Percentiles rank a stretch among this genome's conserved stretches.
These are phyloP conservation scores for Tetrahymena thermophila DNA, from an alignment of 73 alveolate genomes.

Conservation along the genomic window DNA sequence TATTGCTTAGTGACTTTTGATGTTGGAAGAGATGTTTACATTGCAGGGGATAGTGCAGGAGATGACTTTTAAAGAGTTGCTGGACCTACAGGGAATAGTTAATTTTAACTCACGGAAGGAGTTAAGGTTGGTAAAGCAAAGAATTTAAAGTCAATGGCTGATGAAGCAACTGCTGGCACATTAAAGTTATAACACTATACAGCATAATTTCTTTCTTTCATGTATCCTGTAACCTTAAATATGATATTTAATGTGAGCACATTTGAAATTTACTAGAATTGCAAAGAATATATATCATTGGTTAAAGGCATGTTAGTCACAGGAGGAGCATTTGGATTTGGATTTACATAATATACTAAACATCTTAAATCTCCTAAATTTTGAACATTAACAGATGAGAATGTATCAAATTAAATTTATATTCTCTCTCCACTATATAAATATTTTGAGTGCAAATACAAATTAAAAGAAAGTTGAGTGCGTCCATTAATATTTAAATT, in stretches of 20 bases:
- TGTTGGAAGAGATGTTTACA: background rate
- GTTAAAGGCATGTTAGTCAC: background rate
- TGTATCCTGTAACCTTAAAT: background rate
- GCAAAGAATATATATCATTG: background rate
- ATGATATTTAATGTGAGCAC: background rate
- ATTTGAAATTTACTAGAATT: background rate
- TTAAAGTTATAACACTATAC: background rate
- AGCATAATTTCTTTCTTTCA: background rate
- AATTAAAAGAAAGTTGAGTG: background rate
- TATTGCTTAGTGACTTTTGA: background rate
- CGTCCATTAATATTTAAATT: background rate
- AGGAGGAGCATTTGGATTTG: background rate
- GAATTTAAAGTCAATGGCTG: background rate
- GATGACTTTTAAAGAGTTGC: background rate
- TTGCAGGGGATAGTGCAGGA: background rate
- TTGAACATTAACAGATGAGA: background rate
- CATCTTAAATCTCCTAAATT: background rate
- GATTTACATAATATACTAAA: background rate
- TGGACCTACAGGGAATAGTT: background rate
- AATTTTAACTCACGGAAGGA: background rate
- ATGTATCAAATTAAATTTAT: background rate
- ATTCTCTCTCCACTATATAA: background rate
- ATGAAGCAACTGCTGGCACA: background rate
- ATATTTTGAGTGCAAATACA: background rate
- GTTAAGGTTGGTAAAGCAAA: background rate